Conservation (phyloP, 441 rosid genomes). For the Hura crepitans region DNA sequence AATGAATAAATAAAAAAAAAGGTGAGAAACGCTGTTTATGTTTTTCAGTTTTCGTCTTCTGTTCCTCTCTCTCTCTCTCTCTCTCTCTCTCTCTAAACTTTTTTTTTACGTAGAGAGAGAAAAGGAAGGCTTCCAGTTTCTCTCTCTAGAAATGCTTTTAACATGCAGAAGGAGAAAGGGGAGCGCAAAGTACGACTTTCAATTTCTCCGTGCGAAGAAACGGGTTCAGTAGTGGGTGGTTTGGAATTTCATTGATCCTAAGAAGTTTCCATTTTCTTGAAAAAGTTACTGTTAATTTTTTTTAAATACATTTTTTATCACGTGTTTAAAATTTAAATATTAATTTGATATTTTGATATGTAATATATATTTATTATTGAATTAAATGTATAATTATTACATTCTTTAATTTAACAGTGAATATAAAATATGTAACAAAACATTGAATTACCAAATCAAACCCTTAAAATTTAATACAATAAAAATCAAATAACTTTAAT, state of each 20-base stretch:
- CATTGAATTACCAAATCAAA: no score
- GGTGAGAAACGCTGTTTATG: slow-evolving; percentile 8
- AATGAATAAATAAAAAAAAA: not conserved
- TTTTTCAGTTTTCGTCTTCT: not conserved
- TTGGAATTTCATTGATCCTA: not conserved
- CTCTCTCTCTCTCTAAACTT: not conserved
- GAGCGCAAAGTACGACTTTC: slow-evolving; percentile 15
- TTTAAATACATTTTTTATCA: no score
- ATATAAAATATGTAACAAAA: no score
- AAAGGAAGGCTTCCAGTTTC: slow-evolving; percentile 1
- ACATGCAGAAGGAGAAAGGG: slow-evolving; percentile 18
- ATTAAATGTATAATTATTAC: no score
- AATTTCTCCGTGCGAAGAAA: slow-evolving; percentile 7
- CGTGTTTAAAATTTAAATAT: no score
- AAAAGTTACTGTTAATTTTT: no score
- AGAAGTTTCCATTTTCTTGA: slow-evolving; percentile 3
- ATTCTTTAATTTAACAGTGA: no score
- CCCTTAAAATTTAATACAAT: no score
- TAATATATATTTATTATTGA: no score
- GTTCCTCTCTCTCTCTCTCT: not conserved
- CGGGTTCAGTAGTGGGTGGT: slow-evolving; percentile 2
- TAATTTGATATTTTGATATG: no score
- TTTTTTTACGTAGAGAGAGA: not conserved
- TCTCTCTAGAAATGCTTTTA: slow-evolving; percentile 24
- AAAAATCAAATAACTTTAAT: no score